These are phyloP conservation scores for Rhizopogon vulgaris DNA, from an alignment of 768 basidiomycete species.

Conservation along the genomic window DNA sequence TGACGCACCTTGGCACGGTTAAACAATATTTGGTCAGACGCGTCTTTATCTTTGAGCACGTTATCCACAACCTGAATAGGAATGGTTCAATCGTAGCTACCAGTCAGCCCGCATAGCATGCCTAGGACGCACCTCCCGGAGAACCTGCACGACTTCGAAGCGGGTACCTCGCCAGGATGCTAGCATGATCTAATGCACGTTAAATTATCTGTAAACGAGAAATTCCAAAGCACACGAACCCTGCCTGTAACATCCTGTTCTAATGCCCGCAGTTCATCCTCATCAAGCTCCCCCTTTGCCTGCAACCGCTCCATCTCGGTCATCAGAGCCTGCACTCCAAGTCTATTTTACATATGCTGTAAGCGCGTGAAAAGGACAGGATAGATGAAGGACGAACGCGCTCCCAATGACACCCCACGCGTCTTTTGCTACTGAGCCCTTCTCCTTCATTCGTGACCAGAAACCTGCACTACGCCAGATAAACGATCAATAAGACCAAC, in stretches of 20 bases:
- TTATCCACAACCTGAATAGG: slow-evolving; percentile 63
- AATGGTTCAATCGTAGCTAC: neutral
- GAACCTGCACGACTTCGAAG: slow-evolving; percentile 88
- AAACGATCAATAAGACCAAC: slow-evolving; percentile 1
- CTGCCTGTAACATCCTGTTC: slow-evolving; percentile 94
- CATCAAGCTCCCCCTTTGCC: slow-evolving; percentile 80
- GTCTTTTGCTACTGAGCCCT: slow-evolving; percentile 88
- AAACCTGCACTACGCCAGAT: slow-evolving; percentile 64
- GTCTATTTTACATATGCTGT: slow-evolving; percentile 27
- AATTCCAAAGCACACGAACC: slow-evolving; percentile 30
- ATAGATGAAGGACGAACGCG: slow-evolving; percentile 55
- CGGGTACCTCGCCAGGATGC: slow-evolving; percentile 98
- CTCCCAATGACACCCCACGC: slow-evolving; percentile 95
- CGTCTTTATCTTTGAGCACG: slow-evolving; percentile 75
- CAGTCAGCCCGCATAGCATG: slow-evolving; percentile 3
- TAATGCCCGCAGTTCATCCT: slow-evolving; percentile 78
- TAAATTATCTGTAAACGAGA: neutral
- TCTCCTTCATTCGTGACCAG: slow-evolving; percentile 92
- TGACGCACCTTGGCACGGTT: slow-evolving; percentile 76
- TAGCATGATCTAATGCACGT: slow-evolving; percentile 64
- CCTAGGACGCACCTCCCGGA: slow-evolving; percentile 50
- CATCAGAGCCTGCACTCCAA: slow-evolving; percentile 17
- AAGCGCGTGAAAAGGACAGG: neutral
- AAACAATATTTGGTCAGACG: slow-evolving; percentile 62
- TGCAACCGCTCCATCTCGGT: slow-evolving; percentile 90